Base-by-base conservation (phyloP, 2,329 filamentous ascomycete genomes). In the Colletotrichum brevisporum region DNA sequence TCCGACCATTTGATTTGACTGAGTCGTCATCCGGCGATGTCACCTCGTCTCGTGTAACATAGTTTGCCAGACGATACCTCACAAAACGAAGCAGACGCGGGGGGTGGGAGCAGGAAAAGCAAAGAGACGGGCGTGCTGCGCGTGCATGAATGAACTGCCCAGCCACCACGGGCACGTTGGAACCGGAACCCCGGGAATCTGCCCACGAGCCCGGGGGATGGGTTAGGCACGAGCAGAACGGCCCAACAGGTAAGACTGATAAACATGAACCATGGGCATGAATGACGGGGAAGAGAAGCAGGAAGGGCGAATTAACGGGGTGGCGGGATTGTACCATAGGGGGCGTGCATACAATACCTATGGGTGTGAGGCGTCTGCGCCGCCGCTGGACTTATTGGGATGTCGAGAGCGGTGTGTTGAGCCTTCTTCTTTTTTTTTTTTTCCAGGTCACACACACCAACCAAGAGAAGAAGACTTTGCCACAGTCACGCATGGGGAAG, bases 11-110 rank as follows among this genome's bases (percentile, higher is more conserved):
- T 47, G 8, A n/a, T 48, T 24, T 27, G 36, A 55, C 10, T n/a
- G 53, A 51, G 47, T 64, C 47, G 31, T 52, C 18, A 27, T 43
- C 47, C 41, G 24, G 43, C 48, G 54, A 58, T 65, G 60, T 68
- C 54, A 68, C 65, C 21, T 54, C 8, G 48, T 15, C 39, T 65
- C 6, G 53, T 50, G 60, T 54, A 58, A 64, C 61, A 53, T 64
- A 54, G 36, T 39, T 21, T 48, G 60, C 36, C 53, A 58, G 43
- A 45, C 54, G 21, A 41, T 58, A 31, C n/a, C 27, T 41, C 21
- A 67, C 24, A 53, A 43, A 64, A 39, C 39, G 10, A 63, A 48
- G 10, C 26, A 36, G 31, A 21, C 48, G 18, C 5, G 10, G 21
- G 10, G 6, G 10, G 13, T 41, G 24, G 24, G 47, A 8, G 41